phyloP scores from a whole-genome alignment of 2,329 filamentous ascomycete genomes.

The Xylariales sp. region DNA sequence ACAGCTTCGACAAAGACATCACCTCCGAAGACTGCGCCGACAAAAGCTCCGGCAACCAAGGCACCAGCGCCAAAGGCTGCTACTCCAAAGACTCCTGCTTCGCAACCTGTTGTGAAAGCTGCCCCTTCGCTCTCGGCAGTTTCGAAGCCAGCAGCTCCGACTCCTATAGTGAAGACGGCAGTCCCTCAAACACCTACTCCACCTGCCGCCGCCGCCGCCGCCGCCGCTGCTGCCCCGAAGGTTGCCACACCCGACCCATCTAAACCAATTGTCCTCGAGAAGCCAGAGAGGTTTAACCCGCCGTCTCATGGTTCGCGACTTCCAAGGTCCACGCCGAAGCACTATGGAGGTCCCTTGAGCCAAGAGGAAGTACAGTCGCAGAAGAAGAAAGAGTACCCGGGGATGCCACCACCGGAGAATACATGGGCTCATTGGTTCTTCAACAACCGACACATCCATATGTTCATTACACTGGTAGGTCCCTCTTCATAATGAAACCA shows the following conservation, averaged over 20 bases:
- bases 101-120: constrained; percentile 3
- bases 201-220: constrained; percentile 2
- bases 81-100: constrained; percentile 10
- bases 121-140: neutral
- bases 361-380: constrained; percentile 62
- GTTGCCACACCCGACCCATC: constrained; percentile 22
- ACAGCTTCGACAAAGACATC: constrained; percentile 3
- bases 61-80: constrained; percentile 3
- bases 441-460: constrained; percentile 69
- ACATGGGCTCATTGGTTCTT: constrained; percentile 83
- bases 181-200: constrained; percentile 6
- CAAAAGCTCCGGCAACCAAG: constrained; percentile 7
- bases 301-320: constrained; percentile 80
- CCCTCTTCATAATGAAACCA: too few species aligned
- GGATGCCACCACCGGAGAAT: constrained; percentile 80
- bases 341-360: constrained; percentile 71
- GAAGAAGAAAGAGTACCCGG: constrained; percentile 71
- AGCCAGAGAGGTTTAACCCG: constrained; percentile 85
- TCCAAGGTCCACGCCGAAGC: constrained; percentile 48
- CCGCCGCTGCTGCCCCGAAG: constrained; percentile 6
- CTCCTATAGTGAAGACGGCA: constrained; percentile 10
- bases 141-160: constrained; percentile 4
- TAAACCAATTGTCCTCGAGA: constrained; percentile 70
- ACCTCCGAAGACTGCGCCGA: constrained; percentile 9
- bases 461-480: constrained; percentile 80